These are phyloP conservation scores for Brassica balearica DNA, from an alignment of 441 rosid species.

Conservation along the genomic window DNA sequence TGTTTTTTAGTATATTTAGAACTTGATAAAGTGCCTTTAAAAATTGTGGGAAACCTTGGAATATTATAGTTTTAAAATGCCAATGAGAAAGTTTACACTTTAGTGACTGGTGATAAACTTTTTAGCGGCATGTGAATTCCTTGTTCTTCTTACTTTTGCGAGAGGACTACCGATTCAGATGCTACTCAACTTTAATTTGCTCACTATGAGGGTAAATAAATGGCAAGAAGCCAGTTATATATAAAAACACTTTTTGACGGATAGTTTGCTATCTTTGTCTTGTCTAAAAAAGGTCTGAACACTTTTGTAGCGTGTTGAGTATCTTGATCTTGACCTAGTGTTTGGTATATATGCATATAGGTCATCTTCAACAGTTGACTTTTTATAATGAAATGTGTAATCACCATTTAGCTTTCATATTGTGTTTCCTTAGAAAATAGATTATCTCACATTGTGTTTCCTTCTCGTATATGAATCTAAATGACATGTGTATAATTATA, in stretches of 20 bases:
- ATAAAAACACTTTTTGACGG: conserved; percentile 9
- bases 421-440: not conserved
- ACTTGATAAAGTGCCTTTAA: not conserved
- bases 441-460: not conserved
- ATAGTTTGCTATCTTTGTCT: not conserved
- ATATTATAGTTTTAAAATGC: not conserved
- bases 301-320: conserved; percentile 9
- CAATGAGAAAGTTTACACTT: conserved; percentile 20
- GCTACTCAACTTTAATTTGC: conserved; percentile 13
- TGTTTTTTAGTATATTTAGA: not conserved
- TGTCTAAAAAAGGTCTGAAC: not conserved
- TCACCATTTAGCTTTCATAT: not conserved
- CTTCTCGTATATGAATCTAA: not conserved
- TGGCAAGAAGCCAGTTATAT: conserved; percentile 27
- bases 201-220: not conserved
- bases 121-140: conserved; percentile 8
- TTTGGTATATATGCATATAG: conserved; percentile 18
- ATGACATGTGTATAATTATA: not conserved
- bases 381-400: not conserved
- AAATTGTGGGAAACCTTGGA: not conserved
- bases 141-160: not conserved
- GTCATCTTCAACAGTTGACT: not conserved
- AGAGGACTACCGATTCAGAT: conserved; percentile 7
- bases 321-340: conserved; percentile 12
- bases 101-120: not conserved